Evolutionary conservation across 164 flowering plant genomes (phyloP).

Genomic region (Dillenia suffruticosa): DNA sequence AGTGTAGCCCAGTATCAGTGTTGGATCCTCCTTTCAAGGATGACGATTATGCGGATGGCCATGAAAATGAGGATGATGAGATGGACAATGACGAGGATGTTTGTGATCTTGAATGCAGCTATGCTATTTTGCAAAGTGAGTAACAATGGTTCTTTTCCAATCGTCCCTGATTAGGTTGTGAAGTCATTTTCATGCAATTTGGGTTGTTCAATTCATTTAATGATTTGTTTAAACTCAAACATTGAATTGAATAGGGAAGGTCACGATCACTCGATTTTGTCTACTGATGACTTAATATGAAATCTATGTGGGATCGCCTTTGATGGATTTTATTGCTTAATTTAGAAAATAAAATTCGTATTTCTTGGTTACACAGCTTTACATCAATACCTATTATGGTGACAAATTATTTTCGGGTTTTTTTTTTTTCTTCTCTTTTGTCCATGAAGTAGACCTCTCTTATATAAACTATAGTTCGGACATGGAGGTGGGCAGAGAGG

Average conservation of each 20-base stretch:
- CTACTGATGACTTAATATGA: background rate
- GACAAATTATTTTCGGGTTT: background rate
- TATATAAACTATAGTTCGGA: too few species aligned
- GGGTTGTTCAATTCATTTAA: background rate
- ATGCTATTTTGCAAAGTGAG: constrained; percentile 70
- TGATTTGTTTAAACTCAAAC: too few species aligned
- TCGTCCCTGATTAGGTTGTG: background rate
- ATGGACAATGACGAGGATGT: constrained; percentile 25
- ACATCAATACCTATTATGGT: background rate
- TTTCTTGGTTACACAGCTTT: background rate
- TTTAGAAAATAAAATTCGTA: background rate
- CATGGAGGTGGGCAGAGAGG: too few species aligned
- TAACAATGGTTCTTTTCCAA: background rate
- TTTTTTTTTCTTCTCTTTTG: background rate
- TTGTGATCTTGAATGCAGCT: constrained; percentile 61
- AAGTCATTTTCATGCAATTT: constrained; percentile 11
- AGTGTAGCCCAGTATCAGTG: constrained; percentile 87
- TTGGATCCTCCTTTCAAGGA: constrained; percentile 74
- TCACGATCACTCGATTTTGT: background rate
- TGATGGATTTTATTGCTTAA: background rate
- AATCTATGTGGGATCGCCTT: constrained; percentile 14
- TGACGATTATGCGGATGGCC: constrained; percentile 19
- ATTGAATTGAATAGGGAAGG: too few species aligned
- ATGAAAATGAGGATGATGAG: constrained; percentile 13
- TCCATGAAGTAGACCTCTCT: too few species aligned